Base-by-base conservation (phyloP, 202 grass and related monocot species). In the Dendrocalamus latiflorus region DNA sequence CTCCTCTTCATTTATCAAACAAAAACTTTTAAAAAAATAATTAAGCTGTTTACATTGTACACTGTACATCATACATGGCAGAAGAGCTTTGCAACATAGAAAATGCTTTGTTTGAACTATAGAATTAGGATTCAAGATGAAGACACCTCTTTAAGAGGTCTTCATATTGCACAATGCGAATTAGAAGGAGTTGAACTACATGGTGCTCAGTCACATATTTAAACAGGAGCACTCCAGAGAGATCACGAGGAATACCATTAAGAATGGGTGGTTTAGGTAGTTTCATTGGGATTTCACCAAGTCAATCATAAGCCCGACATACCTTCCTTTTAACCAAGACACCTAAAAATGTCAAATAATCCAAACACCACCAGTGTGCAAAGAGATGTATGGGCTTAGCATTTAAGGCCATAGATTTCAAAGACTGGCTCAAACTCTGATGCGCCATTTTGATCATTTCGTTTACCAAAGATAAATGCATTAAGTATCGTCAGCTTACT, bases 1-100 rank as follows among this genome's bases (percentile, higher is more conserved):
- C 18, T 85, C 43, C 22, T 54, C n/a, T n/a, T n/a, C n/a, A n/a
- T n/a, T 72, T 72, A 42, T 55, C n/a, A 63, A 77, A 78, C 45
- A 48, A 6, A 43, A 64, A 38, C 25, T 65, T 21, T 15, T 12
- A 54, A 24, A 45, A 28, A 70, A 42, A 59, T 17, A 48, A 17
- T 20, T 33, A 79, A 39, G n/a, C 10, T 43, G 12, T 54, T 65
- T 55, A 0, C 4, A 17, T 24, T 65, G 56, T 16, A 68, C 26
- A 55, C 4, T 20, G 64, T 42, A 41, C 21, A 62, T 9, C 64
- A 47, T 76, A 43, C 45, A 72, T 83, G 70, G n/a, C 14, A 73
- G 13, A 67, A 34, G 50, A 39, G 41, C 14, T 77, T 61, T 42
- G n/a, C 21, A 68, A 59, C 26, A 68, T 49, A 77, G 62, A 55